Evolutionary conservation across 805 yeast species (phyloP), one percentile per base, ranked within the genome.

Genomic region (Yamadazyma paraphyllophila): DNA sequence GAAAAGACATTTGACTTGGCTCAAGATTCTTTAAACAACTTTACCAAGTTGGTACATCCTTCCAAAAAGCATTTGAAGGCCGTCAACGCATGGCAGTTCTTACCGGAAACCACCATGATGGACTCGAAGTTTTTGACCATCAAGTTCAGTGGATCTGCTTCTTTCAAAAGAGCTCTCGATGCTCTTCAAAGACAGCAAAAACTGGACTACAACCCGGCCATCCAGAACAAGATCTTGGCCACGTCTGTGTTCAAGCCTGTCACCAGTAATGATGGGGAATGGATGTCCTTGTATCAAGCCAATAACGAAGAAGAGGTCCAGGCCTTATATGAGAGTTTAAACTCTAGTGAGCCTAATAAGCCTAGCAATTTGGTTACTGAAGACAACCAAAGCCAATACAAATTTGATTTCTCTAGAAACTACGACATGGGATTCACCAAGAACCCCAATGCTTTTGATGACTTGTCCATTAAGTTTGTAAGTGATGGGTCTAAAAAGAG

Each of bases 61-160:
- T 75, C 78, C 24, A 88, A 83, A 67, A 84, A 78, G 58, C 72
- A 78, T 46, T 66, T 89, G 41, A 82, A 76, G 44, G 96, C 96
- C 0, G 90, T 83, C 15, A 76, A 74, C 48, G 74, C 89, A 1
- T 88, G 90, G 88, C 83, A 85, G 20, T 69, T 94, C 24, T 69
- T 91, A 50, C 99, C 99, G 7, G 97, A 94, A 63, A 82, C 94
- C 8, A 82, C 92, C n/a, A 79, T 87, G 76, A 74, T 89, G 77
- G 99, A 94, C 65, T 83, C 88, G 54, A 79, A 76, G 43, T 89
- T 77, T 57, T 69, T 80, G 56, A 73, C 81, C 27, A 68, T 88
- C 36, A 86, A 83, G 61, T 79, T 88, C 54, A 59, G 73, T 4
- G 82, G 83, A 4, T 72, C 81, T 9, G 83, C 85, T 2, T 76